These are phyloP conservation scores for Salvia splendens DNA, from an alignment of 257 asterid species.

Conservation along the genomic window DNA sequence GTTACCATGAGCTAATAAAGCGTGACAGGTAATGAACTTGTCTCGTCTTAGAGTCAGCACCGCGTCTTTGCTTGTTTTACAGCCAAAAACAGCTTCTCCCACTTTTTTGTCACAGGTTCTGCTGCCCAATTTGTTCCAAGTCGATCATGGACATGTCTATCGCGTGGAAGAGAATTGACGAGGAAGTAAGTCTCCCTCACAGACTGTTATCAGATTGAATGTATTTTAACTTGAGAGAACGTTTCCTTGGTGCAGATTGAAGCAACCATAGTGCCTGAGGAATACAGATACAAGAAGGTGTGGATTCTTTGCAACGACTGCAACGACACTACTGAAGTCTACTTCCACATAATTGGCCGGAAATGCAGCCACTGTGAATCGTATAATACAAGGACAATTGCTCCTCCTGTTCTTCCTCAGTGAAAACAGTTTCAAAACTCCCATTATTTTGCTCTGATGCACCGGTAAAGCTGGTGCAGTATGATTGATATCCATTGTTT, in stretches of 20 bases:
- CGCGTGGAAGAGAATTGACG: constrained; percentile 76
- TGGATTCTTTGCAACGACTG: constrained; percentile 98
- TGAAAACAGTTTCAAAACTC: constrained; percentile 21
- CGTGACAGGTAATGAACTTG: constrained; percentile 67
- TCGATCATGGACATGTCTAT: constrained; percentile 79
- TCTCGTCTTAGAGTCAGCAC: constrained; percentile 1
- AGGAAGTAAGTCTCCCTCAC: constrained; percentile 54
- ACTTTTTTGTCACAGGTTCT: constrained; percentile 46
- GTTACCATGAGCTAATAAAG: constrained; percentile 81
- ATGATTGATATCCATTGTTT: constrained; percentile 14
- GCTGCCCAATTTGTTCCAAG: constrained; percentile 94
- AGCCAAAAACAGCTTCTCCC: constrained; percentile 12
- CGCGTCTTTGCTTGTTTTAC: not conserved
- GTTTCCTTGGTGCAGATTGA: constrained; percentile 56
- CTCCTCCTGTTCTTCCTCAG: constrained; percentile 87
- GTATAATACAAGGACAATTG: constrained; percentile 79
- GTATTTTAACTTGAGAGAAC: not conserved
- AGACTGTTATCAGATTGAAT: not conserved
- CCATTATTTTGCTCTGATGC: constrained; percentile 29
- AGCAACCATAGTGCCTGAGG: constrained; percentile 80
- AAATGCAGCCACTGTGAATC: constrained; percentile 91
- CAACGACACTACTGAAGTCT: constrained; percentile 85
- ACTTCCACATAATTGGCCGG: constrained; percentile 86
- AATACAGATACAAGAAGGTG: constrained; percentile 86
- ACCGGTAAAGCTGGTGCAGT: constrained; percentile 36